Evolutionary conservation across 352 stramenopile species (phyloP).

Genomic region (Phytophthora hybrid): DNA sequence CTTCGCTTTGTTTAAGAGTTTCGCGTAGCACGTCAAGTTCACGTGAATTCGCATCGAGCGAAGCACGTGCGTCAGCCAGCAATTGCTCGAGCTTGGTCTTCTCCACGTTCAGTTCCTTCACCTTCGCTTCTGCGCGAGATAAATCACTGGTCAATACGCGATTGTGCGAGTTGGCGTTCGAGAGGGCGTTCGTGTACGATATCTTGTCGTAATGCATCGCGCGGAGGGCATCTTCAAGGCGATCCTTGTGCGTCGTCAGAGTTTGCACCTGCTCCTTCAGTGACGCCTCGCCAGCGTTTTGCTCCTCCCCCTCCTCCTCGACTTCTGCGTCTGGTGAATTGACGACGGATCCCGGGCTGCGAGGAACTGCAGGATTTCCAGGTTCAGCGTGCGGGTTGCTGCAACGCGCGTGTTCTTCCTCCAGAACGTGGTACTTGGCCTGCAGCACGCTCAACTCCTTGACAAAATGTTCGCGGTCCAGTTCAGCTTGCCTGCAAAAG

Average conservation of each 20-base stretch:
- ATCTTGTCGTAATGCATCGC: slow-evolving; percentile 87
- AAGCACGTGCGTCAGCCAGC: slow-evolving; percentile 47
- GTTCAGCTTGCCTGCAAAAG: slow-evolving; percentile 50
- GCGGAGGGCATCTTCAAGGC: slow-evolving; percentile 78
- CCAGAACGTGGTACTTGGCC: slow-evolving; percentile 55
- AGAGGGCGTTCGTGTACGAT: slow-evolving; percentile 82
- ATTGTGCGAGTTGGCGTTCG: slow-evolving; percentile 83
- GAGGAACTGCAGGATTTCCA: neutral
- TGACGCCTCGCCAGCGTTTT: slow-evolving; percentile 13
- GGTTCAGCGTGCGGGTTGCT: slow-evolving; percentile 8
- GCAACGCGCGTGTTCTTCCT: slow-evolving; percentile 57
- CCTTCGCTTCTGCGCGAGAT: slow-evolving; percentile 60
- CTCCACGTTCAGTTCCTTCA: slow-evolving; percentile 49
- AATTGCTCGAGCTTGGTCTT: slow-evolving; percentile 57
- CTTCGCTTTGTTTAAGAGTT: slow-evolving; percentile 65
- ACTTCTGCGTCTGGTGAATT: slow-evolving; percentile 7
- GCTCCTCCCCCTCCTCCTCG: neutral
- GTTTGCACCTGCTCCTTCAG: slow-evolving; percentile 68
- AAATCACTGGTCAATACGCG: slow-evolving; percentile 70
- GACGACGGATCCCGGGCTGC: neutral
- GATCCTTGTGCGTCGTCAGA: slow-evolving; percentile 62
- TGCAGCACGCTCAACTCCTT: slow-evolving; percentile 59
- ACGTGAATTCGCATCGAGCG: slow-evolving; percentile 48
- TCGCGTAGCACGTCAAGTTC: slow-evolving; percentile 71
- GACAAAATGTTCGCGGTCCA: slow-evolving; percentile 57